These are phyloP conservation scores for Acarospora socialis DNA, from an alignment of 2,329 filamentous ascomycete species.

Conservation along the genomic window DNA sequence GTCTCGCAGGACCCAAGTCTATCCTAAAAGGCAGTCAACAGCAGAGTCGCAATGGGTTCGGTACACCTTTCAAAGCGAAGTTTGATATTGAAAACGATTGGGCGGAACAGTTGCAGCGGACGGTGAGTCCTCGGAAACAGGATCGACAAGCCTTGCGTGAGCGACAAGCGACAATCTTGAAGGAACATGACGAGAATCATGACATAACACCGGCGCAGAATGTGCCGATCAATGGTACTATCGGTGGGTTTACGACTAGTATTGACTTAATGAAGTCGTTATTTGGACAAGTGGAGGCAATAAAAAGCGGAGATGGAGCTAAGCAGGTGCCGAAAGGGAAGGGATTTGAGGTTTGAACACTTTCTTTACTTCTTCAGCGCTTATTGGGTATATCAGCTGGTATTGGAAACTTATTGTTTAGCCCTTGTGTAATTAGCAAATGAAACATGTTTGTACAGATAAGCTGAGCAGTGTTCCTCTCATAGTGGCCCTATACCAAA, in stretches of 20 bases:
- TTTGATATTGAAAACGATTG: conserved; percentile 62
- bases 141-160: conserved; percentile 60
- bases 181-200: conserved; percentile 28
- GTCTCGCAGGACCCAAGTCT: conserved; percentile 29
- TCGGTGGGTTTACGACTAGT: conserved; percentile 62
- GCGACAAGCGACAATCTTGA: conserved; percentile 46
- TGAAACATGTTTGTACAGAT: conserved; percentile 27
- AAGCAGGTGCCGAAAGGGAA: conserved; percentile 41
- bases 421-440: conserved; percentile 29
- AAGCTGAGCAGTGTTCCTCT: conserved; percentile 22
- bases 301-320: conserved; percentile 42
- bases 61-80: conserved; percentile 39
- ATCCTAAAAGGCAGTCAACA: conserved; percentile 31
- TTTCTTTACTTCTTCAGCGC: conserved; percentile 16
- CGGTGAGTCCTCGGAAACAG: conserved; percentile 85
- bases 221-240: conserved; percentile 11
- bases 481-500: conserved; percentile 78
- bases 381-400: conserved; percentile 13
- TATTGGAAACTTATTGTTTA: conserved; percentile 7
- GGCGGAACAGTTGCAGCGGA: conserved; percentile 86
- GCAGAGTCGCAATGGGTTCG: conserved; percentile 2
- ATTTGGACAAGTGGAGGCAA: conserved; percentile 52
- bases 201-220: conserved; percentile 13
- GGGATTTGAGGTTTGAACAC: conserved; percentile 81
- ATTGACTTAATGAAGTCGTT: conserved; percentile 95